Percentiles rank a stretch among this genome's conserved stretches.
phyloP scores from a whole-genome alignment of 1,284 basidiomycete genomes.

The Exsudoporus floridanus region DNA sequence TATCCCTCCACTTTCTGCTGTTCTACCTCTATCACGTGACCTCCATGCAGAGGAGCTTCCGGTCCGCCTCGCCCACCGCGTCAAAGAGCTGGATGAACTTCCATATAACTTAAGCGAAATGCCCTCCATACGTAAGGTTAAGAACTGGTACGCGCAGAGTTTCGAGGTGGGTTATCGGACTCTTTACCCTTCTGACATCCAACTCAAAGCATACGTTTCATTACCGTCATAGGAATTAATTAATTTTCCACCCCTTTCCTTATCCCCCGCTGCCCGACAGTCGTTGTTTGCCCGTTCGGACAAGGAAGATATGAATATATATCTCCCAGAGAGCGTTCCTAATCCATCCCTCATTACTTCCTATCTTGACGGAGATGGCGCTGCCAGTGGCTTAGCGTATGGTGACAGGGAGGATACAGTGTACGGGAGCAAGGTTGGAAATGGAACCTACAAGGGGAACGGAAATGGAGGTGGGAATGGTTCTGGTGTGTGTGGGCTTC shows the following conservation, averaged over 20 bases:
- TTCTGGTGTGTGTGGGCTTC: constrained; percentile 32
- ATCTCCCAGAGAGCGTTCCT: constrained; percentile 66
- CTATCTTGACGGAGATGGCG: constrained; percentile 28
- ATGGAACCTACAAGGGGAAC: constrained; percentile 19
- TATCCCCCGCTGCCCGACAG: constrained; percentile 68
- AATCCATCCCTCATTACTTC: constrained; percentile 54
- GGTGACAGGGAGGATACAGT: constrained; percentile 16
- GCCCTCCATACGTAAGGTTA: constrained; percentile 93
- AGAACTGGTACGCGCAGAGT: constrained; percentile 99
- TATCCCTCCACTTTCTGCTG: too few species aligned
- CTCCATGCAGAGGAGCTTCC: constrained; percentile 59
- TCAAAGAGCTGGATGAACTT: constrained; percentile 93
- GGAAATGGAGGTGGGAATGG: constrained; percentile 32
- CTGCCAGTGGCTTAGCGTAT: constrained; percentile 15
- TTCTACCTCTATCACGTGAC: constrained; percentile 47
- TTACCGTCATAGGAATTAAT: constrained; percentile 71
- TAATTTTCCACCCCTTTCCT: constrained; percentile 71
- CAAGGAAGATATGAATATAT: constrained; percentile 29
- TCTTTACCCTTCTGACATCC: neutral
- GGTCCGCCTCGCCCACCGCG: constrained; percentile 91
- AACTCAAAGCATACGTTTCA: neutral
- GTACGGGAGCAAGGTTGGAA: constrained; percentile 16
- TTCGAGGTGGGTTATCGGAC: constrained; percentile 70
- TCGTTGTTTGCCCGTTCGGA: constrained; percentile 59
- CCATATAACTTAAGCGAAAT: constrained; percentile 89